A percentile compares a stretch with the other conserved stretches of the same genome.
These are phyloP conservation scores for Carex cristatella DNA, from an alignment of 176 grass and related monocot species.

Conservation along the genomic window DNA sequence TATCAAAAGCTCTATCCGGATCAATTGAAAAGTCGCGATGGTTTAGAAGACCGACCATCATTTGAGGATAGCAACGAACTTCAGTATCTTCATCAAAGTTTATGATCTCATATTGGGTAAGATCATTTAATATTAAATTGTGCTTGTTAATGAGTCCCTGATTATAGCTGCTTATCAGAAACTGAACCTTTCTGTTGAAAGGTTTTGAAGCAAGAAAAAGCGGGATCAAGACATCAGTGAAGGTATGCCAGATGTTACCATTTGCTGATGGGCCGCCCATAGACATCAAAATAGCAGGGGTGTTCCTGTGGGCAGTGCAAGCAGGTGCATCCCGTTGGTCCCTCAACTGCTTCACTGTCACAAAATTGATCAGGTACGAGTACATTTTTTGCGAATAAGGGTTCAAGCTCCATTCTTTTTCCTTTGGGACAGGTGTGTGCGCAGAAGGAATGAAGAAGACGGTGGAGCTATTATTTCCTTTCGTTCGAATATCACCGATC, in stretches of 20 bases:
- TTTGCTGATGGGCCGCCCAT: conserved; percentile 41
- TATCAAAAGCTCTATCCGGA: conserved; percentile 30
- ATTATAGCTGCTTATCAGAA: too few relatives aligned
- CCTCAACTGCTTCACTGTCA: conserved; percentile 35
- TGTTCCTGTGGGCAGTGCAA: conserved; percentile 30
- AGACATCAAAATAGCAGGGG: conserved; percentile 42
- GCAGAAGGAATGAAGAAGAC: conserved; percentile 25
- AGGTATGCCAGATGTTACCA: conserved; percentile 51
- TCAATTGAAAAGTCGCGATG: conserved; percentile 57
- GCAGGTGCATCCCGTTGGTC: conserved; percentile 24
- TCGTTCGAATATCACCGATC: conserved; percentile 37
- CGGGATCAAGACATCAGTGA: conserved; percentile 58
- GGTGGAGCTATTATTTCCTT: conserved; percentile 21
- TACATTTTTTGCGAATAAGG: conserved; percentile 47
- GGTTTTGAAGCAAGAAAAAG: conserved; percentile 48
- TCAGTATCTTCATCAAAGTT: conserved; percentile 34
- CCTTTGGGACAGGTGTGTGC: background rate
- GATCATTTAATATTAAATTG: conserved; percentile 27
- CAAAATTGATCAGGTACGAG: conserved; percentile 27
- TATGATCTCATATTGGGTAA: conserved; percentile 38
- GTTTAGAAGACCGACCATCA: conserved; percentile 43
- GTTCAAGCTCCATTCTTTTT: conserved; percentile 48
- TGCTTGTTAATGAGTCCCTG: conserved; percentile 25
- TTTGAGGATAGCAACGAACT: conserved; percentile 44
- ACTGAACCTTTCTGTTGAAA: conserved; percentile 35